Evolutionary conservation across 352 stramenopile species (phyloP).

Genomic region (Phytopythium aichiense): DNA sequence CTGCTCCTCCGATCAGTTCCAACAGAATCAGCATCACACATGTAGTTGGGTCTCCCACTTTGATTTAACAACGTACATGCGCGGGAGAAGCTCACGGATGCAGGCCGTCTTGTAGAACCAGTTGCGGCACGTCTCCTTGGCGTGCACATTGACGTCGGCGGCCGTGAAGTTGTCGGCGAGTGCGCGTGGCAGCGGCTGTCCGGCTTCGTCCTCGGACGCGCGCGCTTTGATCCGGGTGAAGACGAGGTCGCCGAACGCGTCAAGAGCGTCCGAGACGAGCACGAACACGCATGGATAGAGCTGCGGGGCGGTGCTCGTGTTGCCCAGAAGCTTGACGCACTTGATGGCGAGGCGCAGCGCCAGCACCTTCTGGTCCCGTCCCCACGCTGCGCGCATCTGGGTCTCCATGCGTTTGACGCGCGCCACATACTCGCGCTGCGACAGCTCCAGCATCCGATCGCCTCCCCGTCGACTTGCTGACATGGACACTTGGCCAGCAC

Average conservation of each 20-base stretch:
- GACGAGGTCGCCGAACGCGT: conserved; percentile 85
- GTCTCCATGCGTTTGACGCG: conserved; percentile 78
- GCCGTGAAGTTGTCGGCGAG: conserved; percentile 70
- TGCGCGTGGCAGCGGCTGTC: conserved; percentile 42
- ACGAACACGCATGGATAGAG: conserved; percentile 91
- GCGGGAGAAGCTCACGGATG: conserved; percentile 89
- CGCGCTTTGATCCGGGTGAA: conserved; percentile 75
- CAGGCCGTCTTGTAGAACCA: conserved; percentile 95
- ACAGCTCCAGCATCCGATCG: conserved; percentile 68
- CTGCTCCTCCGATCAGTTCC: conserved; percentile 13
- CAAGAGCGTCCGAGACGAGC: conserved; percentile 83
- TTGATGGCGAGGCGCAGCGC: conserved; percentile 90
- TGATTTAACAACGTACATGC: conserved; percentile 56
- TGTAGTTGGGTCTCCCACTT: not conserved
- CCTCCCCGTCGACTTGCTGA: conserved; percentile 3
- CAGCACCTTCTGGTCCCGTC: conserved; percentile 83
- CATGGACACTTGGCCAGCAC: not conserved
- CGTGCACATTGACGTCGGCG: conserved; percentile 80
- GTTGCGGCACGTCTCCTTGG: conserved; percentile 90
- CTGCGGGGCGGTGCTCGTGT: conserved; percentile 67
- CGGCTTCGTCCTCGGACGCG: conserved; percentile 56
- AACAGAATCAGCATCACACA: not conserved
- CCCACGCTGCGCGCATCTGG: conserved; percentile 66
- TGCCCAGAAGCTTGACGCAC: conserved; percentile 83
- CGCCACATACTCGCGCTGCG: conserved; percentile 76